Conservation (phyloP, 2,329 filamentous ascomycete species). For the Claviceps fusiformis region DNA sequence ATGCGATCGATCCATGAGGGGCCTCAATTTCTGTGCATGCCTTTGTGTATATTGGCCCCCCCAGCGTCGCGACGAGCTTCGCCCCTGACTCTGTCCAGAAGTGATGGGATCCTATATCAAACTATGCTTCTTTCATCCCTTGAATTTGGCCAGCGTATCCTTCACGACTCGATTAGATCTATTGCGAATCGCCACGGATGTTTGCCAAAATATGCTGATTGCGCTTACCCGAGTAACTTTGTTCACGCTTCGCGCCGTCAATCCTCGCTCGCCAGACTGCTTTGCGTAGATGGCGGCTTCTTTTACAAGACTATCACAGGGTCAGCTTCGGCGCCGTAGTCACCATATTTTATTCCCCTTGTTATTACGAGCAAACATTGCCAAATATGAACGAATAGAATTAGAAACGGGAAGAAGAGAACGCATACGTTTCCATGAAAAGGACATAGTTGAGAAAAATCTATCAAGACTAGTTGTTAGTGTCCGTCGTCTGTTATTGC, state of each 20-base stretch:
- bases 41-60: background rate
- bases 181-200: background rate
- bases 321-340: background rate
- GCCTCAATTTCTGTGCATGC: background rate
- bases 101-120: background rate
- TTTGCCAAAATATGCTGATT: slow-evolving; percentile 13
- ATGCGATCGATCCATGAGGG: background rate
- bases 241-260: slow-evolving; percentile 63
- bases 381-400: background rate
- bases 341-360: background rate
- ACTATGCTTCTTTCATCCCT: slow-evolving; percentile 34
- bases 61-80: background rate
- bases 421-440: slow-evolving; percentile 54
- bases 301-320: slow-evolving; percentile 51
- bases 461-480: slow-evolving; percentile 34
- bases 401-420: too few species aligned
- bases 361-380: background rate
- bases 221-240: slow-evolving; percentile 57
- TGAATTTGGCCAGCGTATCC: slow-evolving; percentile 55
- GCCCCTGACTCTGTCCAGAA: background rate
- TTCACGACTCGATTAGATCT: slow-evolving; percentile 16
- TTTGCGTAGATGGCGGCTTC: slow-evolving; percentile 68
- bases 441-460: slow-evolving; percentile 75
- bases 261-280: slow-evolving; percentile 55
- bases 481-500: slow-evolving; percentile 6